phyloP scores from a whole-genome alignment of 2,329 filamentous ascomycete genomes.

The Zalaria sp. region DNA sequence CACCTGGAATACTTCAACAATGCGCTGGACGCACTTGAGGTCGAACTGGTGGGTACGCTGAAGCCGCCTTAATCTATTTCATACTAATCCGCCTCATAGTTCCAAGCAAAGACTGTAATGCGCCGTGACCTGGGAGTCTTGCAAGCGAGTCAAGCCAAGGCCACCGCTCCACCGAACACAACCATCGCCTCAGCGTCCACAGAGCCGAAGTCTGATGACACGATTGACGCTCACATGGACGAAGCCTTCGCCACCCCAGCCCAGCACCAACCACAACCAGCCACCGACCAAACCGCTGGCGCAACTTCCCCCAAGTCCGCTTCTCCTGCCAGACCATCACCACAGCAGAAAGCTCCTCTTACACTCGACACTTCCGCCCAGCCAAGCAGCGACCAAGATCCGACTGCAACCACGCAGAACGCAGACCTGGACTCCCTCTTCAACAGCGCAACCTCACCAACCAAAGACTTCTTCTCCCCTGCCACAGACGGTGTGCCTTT shows the following conservation, averaged over 20 bases:
- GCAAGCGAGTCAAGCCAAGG: slow-evolving; percentile 9
- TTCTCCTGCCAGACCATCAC: too few species aligned
- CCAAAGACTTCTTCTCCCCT: too few species aligned
- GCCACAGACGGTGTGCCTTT: background rate
- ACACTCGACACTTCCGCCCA: slow-evolving; percentile 1
- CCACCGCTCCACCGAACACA: background rate
- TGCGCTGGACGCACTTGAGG: slow-evolving; percentile 37
- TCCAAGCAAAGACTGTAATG: slow-evolving; percentile 18
- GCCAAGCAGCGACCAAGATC: background rate
- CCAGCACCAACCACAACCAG: background rate
- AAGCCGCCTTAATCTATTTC: background rate
- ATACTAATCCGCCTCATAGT: slow-evolving; percentile 8
- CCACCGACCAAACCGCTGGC: slow-evolving; percentile 3
- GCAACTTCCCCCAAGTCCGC: too few species aligned
- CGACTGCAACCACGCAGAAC: slow-evolving; percentile 4
- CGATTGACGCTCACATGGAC: too few species aligned
- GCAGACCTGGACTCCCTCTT: slow-evolving; percentile 21
- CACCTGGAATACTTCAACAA: slow-evolving; percentile 32
- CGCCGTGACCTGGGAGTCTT: slow-evolving; percentile 19
- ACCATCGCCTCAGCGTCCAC: slow-evolving; percentile 2
- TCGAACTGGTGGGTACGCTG: slow-evolving; percentile 23
- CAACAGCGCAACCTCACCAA: slow-evolving; percentile 5
- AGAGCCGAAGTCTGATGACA: background rate
- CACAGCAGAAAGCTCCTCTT: background rate
- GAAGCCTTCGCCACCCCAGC: too few species aligned